Evolutionary conservation across 805 yeast species (phyloP), one percentile per base, ranked within the genome.

Genomic region (Cyberlindnera euphorbiiphila): DNA sequence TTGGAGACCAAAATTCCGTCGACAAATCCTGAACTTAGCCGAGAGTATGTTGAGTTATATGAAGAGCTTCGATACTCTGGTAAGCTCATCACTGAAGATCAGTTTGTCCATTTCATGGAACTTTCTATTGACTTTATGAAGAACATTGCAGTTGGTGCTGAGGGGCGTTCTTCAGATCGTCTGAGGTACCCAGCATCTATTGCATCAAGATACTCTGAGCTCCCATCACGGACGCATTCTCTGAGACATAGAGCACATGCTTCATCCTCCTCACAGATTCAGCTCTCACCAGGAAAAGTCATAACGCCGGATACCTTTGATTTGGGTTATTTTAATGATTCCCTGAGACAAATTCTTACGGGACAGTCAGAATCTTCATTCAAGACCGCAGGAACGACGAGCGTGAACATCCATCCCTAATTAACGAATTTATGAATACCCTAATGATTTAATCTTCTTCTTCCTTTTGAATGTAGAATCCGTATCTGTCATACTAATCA

Each of bases 1-100:
- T 49, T 74, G 24, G 57, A 54, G 23, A 44, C 10, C 24, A 57
- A 38, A 39, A 36, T 25, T 10, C 40, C 52, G 2, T 35, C 58
- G 42, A 32, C 59, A 45, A 14, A 44, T 20, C n/a, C 37, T 2
- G 23, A 19, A 3, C 24, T 48, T 13, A 48, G 49, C 25, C 45
- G 49, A 22, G 55, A 62, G 24, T 73, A 72, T 43, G 62, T 78
- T 4, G 64, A 62, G 4, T 57, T 74, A 11, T 88, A 86, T 61
- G 96, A 88, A 47, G 63, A 65, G 34, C 66, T 81, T 25, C 65
- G 86, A 42, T 88, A 78, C 57, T 74, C 91, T 6, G 83, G 85
- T 3, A 57, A 65, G 14, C 67, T 76, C 13, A 74, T 86, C 13
- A 59, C 71, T 1, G 78, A 80, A 45, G 65, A 62, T 4, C 81